Conservation (phyloP, 2,329 filamentous ascomycete genomes). For the Diaporthe sp. region DNA sequence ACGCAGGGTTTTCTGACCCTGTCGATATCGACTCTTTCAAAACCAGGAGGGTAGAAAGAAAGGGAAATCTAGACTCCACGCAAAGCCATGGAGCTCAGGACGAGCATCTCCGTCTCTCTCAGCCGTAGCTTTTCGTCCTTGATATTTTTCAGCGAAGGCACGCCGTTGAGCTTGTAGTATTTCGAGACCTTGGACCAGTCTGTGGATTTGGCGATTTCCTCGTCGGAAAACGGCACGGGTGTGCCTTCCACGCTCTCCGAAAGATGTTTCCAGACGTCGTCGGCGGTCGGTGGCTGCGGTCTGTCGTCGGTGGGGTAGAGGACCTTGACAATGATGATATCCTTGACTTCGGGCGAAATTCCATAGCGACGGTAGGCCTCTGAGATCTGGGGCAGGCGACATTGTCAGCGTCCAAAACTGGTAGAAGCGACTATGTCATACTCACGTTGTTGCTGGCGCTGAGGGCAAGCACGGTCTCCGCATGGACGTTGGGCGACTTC, state of each 20-base stretch:
- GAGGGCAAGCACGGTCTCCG: constrained; percentile 86
- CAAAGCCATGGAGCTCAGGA: constrained; percentile 84
- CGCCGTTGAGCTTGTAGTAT: constrained; percentile 84
- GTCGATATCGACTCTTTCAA: rapidly evolving
- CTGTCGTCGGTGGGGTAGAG: constrained; percentile 63
- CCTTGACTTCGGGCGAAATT: constrained; percentile 77
- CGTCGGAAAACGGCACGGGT: constrained; percentile 72
- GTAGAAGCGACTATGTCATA: constrained; percentile 12
- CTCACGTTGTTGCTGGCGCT: constrained; percentile 86
- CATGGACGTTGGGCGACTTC: constrained; percentile 88
- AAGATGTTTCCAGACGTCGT: constrained; percentile 72
- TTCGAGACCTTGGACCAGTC: constrained; percentile 82
- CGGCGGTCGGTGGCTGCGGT: constrained; percentile 58
- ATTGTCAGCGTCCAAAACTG: neutral
- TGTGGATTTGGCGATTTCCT: constrained; percentile 68
- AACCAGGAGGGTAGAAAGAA: neutral
- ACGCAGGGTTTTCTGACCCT: rapidly evolving
- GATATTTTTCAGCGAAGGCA: constrained; percentile 64
- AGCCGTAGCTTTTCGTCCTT: constrained; percentile 59
- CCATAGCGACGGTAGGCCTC: constrained; percentile 93
- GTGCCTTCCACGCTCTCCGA: constrained; percentile 72
- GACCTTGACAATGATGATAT: constrained; percentile 87
- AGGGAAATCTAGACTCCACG: constrained; percentile 65
- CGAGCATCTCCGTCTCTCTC: constrained; percentile 75
- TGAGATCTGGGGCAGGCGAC: constrained; percentile 74